Evolutionary conservation across 169 alveolate species (phyloP), one percentile per base, ranked within the genome.

Genomic region (Plasmodium gonderi): DNA sequence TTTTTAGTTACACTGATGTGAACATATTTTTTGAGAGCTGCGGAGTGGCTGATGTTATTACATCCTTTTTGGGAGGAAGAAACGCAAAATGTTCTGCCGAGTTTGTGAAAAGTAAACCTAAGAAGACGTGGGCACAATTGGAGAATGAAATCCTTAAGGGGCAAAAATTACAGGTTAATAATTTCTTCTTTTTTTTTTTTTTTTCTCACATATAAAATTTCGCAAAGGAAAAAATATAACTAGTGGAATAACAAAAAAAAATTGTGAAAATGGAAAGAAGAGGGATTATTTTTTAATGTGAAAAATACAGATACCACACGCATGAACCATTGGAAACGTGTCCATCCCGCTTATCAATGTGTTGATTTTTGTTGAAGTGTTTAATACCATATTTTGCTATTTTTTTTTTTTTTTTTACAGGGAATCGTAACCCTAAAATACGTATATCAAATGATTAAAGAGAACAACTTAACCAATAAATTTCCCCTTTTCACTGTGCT

Each of bases 31-130:
- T 97, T 78, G 99, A 98, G 78, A 96, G 98, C 79, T 97, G 98
- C 49, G 99, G 99, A 33, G 91, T 97, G 76, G 99, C 99, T 5
- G 99, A 98, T 90, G 91, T 97, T 60, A 97, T 98, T 42, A 97
- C 99, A 20, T 97, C 99, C 40, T 97, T 98, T 80, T 95, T 97
- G 45, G 98, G 98, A 5, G 99, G 99, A 3, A 93, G 99, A 45
- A 98, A 98, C 92, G 98, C 96, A 29, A 94, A 96, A 72, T 97
- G 99, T n/a, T 98, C 99, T 26, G 98, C 98, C 29, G 99, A 96
- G 69, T 98, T 97, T 92, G 98, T 98, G 51, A 95, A 93, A 36
- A 87, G 94, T 47, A 74, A 83, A 1, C 98, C 97, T 0, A 92
- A 79, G 77, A 96, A 96, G 85, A 76, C 96, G 33, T 98, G 99